Evolutionary conservation across 129 eudicot species (phyloP).

Genomic region (Flaveria linearis): DNA sequence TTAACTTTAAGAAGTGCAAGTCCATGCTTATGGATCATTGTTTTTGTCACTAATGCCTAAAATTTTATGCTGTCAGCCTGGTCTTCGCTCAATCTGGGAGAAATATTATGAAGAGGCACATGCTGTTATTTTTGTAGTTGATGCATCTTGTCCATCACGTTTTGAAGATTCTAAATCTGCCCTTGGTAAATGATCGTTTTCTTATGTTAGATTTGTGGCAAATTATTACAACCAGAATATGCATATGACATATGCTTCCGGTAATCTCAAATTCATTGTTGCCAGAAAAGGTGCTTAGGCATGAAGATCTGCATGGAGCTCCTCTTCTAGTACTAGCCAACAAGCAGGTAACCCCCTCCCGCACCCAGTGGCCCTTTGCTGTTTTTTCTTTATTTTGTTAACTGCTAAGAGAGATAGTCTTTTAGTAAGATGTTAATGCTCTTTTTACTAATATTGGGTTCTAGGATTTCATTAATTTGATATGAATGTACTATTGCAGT

Average conservation of each 20-base stretch:
- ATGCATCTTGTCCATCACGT: slow-evolving; percentile 86
- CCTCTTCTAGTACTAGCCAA: slow-evolving; percentile 94
- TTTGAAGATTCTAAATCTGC: slow-evolving; percentile 98
- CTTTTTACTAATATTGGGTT: slow-evolving; percentile 1
- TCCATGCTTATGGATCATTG: slow-evolving; percentile 14
- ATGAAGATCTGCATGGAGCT: slow-evolving; percentile 93
- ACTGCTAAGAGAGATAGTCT: not conserved
- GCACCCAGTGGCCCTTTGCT: slow-evolving; percentile 3
- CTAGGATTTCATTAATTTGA: slow-evolving; percentile 4
- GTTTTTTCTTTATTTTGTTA: not conserved
- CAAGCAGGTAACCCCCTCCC: slow-evolving; percentile 67
- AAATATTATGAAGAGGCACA: slow-evolving; percentile 99
- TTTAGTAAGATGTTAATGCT: not conserved
- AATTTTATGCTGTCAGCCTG: slow-evolving; percentile 59
- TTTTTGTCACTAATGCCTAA: slow-evolving; percentile 27
- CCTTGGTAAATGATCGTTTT: slow-evolving; percentile 51
- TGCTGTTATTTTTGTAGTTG: slow-evolving; percentile 91
- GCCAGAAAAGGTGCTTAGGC: slow-evolving; percentile 93
- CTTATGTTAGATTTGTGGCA: slow-evolving; percentile 16
- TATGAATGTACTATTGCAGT: slow-evolving; percentile 11
- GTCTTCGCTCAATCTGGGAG: slow-evolving; percentile 99
- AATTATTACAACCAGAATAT: not conserved
- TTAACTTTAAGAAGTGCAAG: not conserved
- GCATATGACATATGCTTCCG: not conserved
- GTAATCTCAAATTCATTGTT: slow-evolving; percentile 18